These are phyloP conservation scores for Pythium angustatum DNA, from an alignment of 352 stramenopile genomes.

Conservation along the genomic window DNA sequence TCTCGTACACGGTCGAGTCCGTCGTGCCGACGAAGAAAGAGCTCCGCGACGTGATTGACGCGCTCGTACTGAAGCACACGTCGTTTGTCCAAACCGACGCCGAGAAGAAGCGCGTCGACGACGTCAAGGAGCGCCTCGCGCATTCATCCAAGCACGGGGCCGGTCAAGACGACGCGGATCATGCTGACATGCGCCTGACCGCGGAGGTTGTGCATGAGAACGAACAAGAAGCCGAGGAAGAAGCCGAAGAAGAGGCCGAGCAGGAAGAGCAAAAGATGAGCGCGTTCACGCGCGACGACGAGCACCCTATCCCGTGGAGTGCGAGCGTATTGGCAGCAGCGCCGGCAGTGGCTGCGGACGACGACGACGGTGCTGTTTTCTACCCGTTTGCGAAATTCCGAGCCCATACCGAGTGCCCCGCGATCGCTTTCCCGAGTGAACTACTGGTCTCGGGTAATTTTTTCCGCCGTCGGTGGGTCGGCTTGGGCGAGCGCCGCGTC, in stretches of 20 bases:
- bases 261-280: slow-evolving; percentile 92
- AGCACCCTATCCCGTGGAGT: slow-evolving; percentile 84
- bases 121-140: slow-evolving; percentile 62
- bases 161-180: slow-evolving; percentile 52
- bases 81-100: slow-evolving; percentile 57
- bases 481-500: slow-evolving; percentile 80
- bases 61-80: slow-evolving; percentile 55
- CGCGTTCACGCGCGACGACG: slow-evolving; percentile 87
- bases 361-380: slow-evolving; percentile 66
- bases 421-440: slow-evolving; percentile 65
- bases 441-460: slow-evolving; percentile 89
- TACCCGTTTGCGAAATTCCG: slow-evolving; percentile 81
- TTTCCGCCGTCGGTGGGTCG: slow-evolving; percentile 87
- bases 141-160: slow-evolving; percentile 51
- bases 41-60: slow-evolving; percentile 64
- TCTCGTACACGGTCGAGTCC: slow-evolving; percentile 74
- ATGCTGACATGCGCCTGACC: slow-evolving; percentile 75
- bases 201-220: slow-evolving; percentile 91
- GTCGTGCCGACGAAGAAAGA: slow-evolving; percentile 68
- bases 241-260: slow-evolving; percentile 88
- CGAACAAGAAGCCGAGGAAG: slow-evolving; percentile 85
- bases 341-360: neutral
- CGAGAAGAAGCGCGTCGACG: slow-evolving; percentile 52
- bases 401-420: slow-evolving; percentile 67
- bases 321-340: slow-evolving; percentile 43